These are phyloP conservation scores for Ophiocordyceps camponoti-leonardi DNA, from an alignment of 2,329 filamentous ascomycete genomes.

Conservation along the genomic window DNA sequence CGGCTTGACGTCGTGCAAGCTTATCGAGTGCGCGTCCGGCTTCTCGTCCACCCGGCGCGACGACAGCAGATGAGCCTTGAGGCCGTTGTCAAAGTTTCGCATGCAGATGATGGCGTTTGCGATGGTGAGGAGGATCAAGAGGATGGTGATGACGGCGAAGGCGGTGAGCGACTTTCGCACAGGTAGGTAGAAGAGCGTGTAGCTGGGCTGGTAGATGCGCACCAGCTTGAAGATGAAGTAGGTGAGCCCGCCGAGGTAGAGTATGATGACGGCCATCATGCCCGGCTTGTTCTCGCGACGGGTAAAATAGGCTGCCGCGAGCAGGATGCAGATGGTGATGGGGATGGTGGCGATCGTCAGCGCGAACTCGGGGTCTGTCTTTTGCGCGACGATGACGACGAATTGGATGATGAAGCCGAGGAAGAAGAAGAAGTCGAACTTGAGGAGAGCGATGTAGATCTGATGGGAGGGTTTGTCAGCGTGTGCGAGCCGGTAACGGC, in stretches of 20 bases:
- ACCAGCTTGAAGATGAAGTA: conserved; percentile 98
- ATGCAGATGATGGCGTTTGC: conserved; percentile 75
- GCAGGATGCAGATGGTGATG: conserved; percentile 74
- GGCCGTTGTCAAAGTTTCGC: conserved; percentile 73
- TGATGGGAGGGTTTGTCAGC: conserved; percentile 16
- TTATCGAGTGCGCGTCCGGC: conserved; percentile 37
- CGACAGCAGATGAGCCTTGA: conserved; percentile 69
- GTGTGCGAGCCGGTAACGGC: not conserved
- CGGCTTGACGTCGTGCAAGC: conserved; percentile 38
- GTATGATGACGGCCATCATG: conserved; percentile 60
- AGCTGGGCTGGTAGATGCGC: conserved; percentile 66
- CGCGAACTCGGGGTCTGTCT: conserved; percentile 57
- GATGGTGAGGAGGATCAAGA: conserved; percentile 80
- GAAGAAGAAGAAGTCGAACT: conserved; percentile 99
- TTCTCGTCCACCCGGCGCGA: conserved; percentile 32
- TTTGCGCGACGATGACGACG: conserved; percentile 68
- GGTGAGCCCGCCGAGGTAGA: conserved; percentile 76
- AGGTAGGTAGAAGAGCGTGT: conserved; percentile 48
- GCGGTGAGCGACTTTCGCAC: conserved; percentile 77
- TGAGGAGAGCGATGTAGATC: conserved; percentile 95
- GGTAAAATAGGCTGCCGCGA: conserved; percentile 72
- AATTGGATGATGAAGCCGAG: conserved; percentile 97
- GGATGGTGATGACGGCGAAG: conserved; percentile 83
- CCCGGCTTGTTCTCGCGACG: conserved; percentile 65
- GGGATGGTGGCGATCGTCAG: conserved; percentile 82